These are phyloP conservation scores for Glycine tomentella DNA, from an alignment of 306 rosid species.

Conservation along the genomic window DNA sequence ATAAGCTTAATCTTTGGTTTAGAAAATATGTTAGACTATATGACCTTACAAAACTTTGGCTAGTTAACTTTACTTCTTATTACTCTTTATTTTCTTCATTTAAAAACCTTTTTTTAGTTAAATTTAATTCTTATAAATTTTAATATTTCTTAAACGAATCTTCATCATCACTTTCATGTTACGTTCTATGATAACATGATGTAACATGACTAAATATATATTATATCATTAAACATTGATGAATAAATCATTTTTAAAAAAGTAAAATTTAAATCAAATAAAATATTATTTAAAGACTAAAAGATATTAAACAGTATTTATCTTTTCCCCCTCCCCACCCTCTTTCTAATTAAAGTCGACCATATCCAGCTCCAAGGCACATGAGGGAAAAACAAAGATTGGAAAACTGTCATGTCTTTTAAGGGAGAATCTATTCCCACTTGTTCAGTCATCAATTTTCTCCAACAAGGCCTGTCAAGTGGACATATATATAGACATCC, in stretches of 20 bases:
- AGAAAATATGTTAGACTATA: too few species aligned
- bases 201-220: not conserved
- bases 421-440: slow-evolving; percentile 19
- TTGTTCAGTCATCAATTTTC: slow-evolving; percentile 19
- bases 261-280: not conserved
- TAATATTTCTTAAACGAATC: too few species aligned
- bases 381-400: not conserved
- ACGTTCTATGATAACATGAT: not conserved
- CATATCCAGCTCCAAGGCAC: not conserved
- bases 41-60: too few species aligned
- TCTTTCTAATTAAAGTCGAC: not conserved
- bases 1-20: too few species aligned
- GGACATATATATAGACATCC: not conserved
- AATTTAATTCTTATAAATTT: too few species aligned
- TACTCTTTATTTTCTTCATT: too few species aligned
- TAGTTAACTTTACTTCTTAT: too few species aligned
- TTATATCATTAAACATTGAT: not conserved
- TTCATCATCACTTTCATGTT: not conserved
- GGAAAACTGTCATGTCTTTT: slow-evolving; percentile 19
- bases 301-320: not conserved
- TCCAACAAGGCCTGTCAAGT: not conserved
- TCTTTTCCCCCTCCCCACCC: not conserved
- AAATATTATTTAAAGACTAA: not conserved
- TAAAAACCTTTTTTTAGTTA: too few species aligned
- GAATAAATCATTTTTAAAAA: not conserved